phyloP scores from a whole-genome alignment of 352 stramenopile species.

The Pythium vanterpoolii region DNA sequence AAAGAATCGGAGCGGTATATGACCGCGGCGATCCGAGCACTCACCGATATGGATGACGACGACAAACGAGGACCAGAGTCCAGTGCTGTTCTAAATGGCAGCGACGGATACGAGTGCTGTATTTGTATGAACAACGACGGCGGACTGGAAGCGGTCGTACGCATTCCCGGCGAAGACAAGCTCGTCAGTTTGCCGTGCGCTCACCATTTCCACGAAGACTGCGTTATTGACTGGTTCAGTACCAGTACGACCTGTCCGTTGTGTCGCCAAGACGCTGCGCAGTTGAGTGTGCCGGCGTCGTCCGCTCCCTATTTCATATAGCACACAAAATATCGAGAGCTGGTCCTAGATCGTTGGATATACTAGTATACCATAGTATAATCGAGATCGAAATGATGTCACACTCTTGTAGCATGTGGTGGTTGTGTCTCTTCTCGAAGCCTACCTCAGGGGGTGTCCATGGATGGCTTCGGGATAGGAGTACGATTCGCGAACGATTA shows the following conservation, averaged over 20 bases:
- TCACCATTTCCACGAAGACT: conserved; percentile 79
- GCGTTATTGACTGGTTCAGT: conserved; percentile 74
- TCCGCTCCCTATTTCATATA: too few species aligned
- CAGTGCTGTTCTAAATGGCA: conserved; percentile 4
- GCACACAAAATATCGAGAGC: too few species aligned
- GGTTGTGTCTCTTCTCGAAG: too few species aligned
- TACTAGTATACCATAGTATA: too few species aligned
- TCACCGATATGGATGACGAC: conserved; percentile 44
- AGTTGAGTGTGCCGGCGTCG: neutral
- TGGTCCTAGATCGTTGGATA: too few species aligned
- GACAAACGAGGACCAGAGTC: conserved; percentile 13
- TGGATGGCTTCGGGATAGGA: neutral
- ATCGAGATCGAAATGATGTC: too few species aligned
- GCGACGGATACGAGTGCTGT: conserved; percentile 32
- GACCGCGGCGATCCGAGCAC: conserved; percentile 41
- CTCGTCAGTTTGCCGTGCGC: conserved; percentile 60
- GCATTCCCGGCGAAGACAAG: conserved; percentile 31
- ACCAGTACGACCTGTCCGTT: conserved; percentile 64
- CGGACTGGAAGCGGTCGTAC: conserved; percentile 23
- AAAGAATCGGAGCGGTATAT: conserved; percentile 49
- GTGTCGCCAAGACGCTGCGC: conserved; percentile 32
- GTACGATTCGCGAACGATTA: too few species aligned
- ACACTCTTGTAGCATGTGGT: too few species aligned
- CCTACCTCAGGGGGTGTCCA: too few species aligned
- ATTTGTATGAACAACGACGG: conserved; percentile 53